phyloP scores from a whole-genome alignment of 2,329 filamentous ascomycete genomes.

The Fusarium sp. region DNA sequence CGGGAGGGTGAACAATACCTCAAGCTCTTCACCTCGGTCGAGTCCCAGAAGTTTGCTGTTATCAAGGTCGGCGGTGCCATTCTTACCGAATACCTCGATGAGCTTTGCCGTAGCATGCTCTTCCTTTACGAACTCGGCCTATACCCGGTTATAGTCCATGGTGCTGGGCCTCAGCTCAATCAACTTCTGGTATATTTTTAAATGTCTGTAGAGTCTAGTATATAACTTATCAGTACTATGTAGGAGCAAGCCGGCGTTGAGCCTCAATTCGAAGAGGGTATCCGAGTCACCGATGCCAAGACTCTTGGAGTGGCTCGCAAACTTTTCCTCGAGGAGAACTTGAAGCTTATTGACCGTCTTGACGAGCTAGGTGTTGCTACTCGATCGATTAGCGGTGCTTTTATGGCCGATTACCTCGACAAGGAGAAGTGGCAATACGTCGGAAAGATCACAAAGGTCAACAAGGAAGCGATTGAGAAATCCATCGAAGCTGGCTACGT shows the following conservation, averaged over 20 bases:
- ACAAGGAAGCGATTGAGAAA: slow-evolving; percentile 89
- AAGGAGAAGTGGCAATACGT: slow-evolving; percentile 97
- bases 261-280: slow-evolving; percentile 96
- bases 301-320: slow-evolving; percentile 91
- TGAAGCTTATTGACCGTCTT: slow-evolving; percentile 80
- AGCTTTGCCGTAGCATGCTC: slow-evolving; percentile 87
- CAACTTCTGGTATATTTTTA: no score
- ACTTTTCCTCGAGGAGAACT: slow-evolving; percentile 94
- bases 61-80: slow-evolving; percentile 99
- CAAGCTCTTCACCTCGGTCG: slow-evolving; percentile 96
- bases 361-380: slow-evolving; percentile 91
- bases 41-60: slow-evolving; percentile 96
- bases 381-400: slow-evolving; percentile 90
- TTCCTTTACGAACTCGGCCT: slow-evolving; percentile 96
- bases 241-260: slow-evolving; percentile 94
- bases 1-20: slow-evolving; percentile 97
- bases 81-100: slow-evolving; percentile 92
- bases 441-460: slow-evolving; percentile 93
- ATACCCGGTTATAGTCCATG: slow-evolving; percentile 95
- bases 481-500: slow-evolving; percentile 92
- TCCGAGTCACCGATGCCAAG: slow-evolving; percentile 94
- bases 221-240: no score
- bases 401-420: slow-evolving; percentile 94
- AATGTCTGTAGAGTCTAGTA: no score
- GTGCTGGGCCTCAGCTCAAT: slow-evolving; percentile 94